Evolutionary conservation across 192 early-diverging fungal genomes (phyloP).

Genomic region (Entomortierella chlamydospora): DNA sequence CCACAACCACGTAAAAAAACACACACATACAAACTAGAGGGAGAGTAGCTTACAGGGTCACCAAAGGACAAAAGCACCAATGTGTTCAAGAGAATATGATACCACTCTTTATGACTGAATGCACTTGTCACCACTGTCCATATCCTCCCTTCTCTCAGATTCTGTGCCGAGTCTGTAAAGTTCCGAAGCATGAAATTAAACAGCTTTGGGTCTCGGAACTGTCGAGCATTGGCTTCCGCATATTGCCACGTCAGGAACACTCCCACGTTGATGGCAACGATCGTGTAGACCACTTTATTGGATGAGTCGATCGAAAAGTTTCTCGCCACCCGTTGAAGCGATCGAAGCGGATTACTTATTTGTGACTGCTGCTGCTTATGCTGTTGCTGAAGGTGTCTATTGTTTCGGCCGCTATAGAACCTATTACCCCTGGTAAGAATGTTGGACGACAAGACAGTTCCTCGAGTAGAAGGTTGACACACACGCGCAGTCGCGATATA

Average conservation of each 20-base stretch:
- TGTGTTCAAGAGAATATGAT: slow-evolving; percentile 62
- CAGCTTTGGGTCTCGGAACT: slow-evolving; percentile 54
- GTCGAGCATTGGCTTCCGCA: slow-evolving; percentile 46
- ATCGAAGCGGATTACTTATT: slow-evolving; percentile 5
- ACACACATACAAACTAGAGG: background rate
- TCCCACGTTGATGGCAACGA: slow-evolving; percentile 56
- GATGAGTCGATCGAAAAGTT: slow-evolving; percentile 19
- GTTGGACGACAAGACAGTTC: background rate
- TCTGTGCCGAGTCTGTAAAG: slow-evolving; percentile 55
- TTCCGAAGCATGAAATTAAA: slow-evolving; percentile 58
- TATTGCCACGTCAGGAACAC: slow-evolving; percentile 65
- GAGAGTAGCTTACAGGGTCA: slow-evolving; percentile 26
- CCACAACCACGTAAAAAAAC: too few relatives aligned
- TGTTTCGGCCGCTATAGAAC: background rate
- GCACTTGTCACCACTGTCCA: slow-evolving; percentile 61
- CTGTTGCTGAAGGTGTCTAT: background rate
- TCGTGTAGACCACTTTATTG: slow-evolving; percentile 52
- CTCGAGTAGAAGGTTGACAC: background rate
- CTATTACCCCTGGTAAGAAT: background rate
- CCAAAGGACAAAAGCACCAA: slow-evolving; percentile 63
- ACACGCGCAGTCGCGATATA: background rate
- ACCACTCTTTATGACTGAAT: slow-evolving; percentile 57
- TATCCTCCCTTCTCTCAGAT: slow-evolving; percentile 46
- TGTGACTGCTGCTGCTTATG: background rate
- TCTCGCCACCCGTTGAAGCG: slow-evolving; percentile 11